Evolutionary conservation across 345 rosid genomes (phyloP).

Genomic region (Barbarea vulgaris): DNA sequence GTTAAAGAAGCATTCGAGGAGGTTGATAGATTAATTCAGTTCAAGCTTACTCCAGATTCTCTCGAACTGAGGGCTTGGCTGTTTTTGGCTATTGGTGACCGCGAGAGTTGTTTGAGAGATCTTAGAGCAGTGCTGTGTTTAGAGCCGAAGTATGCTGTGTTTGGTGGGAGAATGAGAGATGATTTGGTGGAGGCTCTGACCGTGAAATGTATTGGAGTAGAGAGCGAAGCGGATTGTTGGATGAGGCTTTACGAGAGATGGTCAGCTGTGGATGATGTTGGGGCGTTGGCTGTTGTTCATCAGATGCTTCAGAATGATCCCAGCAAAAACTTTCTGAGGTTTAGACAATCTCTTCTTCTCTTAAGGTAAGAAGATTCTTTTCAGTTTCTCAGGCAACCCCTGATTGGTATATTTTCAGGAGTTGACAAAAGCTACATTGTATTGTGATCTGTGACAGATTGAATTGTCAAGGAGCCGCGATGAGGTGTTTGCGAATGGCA

Average conservation of each 20-base stretch:
- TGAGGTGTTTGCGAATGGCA: conserved; percentile 81
- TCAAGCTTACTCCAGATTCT: conserved; percentile 74
- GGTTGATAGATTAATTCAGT: conserved; percentile 62
- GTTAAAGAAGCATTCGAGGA: conserved; percentile 67
- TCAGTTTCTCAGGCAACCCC: neutral
- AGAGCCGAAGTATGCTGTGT: conserved; percentile 70
- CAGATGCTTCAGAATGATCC: conserved; percentile 88
- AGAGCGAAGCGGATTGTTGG: conserved; percentile 85
- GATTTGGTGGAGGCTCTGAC: conserved; percentile 61
- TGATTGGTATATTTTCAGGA: conserved; percentile 2
- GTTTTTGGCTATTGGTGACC: conserved; percentile 69
- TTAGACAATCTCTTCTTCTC: conserved; percentile 92
- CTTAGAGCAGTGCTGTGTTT: conserved; percentile 65
- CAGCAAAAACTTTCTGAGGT: conserved; percentile 67
- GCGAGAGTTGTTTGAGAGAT: conserved; percentile 73
- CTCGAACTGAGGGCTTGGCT: conserved; percentile 91
- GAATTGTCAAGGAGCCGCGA: conserved; percentile 90
- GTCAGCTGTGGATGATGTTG: conserved; percentile 95
- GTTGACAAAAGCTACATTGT: conserved; percentile 26
- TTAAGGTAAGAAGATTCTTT: conserved; percentile 55
- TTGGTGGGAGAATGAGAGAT: conserved; percentile 58
- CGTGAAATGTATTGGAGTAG: conserved; percentile 40
- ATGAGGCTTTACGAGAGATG: conserved; percentile 82
- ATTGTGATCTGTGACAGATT: conserved; percentile 51
- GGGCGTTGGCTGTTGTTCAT: conserved; percentile 81